A percentile compares a stretch with the other conserved stretches of the same genome.
Evolutionary conservation across 495 filamentous ascomycete genomes (phyloP).

Genomic region (Cercophora samala): DNA sequence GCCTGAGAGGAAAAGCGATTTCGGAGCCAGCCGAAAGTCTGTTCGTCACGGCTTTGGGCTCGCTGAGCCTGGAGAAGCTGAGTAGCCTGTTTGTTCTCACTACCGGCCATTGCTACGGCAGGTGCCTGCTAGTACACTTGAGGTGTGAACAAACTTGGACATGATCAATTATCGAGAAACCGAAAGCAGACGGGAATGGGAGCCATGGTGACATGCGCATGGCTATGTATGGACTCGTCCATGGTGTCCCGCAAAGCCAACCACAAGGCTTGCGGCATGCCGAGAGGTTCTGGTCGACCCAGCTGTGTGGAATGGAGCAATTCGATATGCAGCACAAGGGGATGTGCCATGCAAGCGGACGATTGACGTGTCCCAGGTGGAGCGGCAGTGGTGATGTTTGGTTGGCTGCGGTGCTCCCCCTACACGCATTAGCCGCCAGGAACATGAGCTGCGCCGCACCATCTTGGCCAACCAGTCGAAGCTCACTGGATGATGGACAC

Average conservation of each 20-base stretch:
- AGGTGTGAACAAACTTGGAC: not conserved
- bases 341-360: not conserved
- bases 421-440: conserved; percentile 3
- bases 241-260: not conserved
- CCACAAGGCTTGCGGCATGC: not conserved
- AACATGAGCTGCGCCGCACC: not conserved
- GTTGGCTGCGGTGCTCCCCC: conserved; percentile 2
- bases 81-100: conserved; percentile 27
- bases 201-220: not conserved
- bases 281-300: not conserved
- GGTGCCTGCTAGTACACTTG: not conserved
- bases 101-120: conserved; percentile 21
- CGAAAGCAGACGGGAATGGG: not conserved
- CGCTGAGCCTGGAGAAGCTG: conserved; percentile 29
- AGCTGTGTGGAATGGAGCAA: not conserved
- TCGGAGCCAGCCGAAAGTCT: conserved; percentile 22
- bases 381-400: not conserved
- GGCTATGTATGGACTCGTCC: not conserved
- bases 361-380: conserved; percentile 1
- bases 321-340: not conserved
- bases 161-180: not conserved
- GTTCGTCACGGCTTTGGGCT: conserved; percentile 16
- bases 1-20: conserved; percentile 21
- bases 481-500: not conserved
- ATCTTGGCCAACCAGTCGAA: not conserved